These are phyloP conservation scores for Tricholomella constricta DNA, from an alignment of 768 basidiomycete species.

Conservation along the genomic window DNA sequence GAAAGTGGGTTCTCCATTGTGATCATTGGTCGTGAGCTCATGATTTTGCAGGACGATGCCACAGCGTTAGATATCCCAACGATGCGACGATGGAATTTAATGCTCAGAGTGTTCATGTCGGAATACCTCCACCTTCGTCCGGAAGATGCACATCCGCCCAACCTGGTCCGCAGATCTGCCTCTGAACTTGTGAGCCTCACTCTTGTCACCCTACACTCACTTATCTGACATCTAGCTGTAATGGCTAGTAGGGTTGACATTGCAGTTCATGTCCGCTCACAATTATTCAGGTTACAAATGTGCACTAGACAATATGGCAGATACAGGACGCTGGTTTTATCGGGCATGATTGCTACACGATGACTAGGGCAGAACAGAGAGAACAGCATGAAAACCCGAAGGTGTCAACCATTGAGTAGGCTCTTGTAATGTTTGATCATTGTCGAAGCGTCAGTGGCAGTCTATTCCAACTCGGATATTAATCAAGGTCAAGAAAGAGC, in stretches of 20 bases:
- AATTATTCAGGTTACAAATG: neutral
- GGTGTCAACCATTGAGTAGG: slow-evolving; percentile 23
- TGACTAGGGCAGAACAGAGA: no score
- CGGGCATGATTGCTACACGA: neutral
- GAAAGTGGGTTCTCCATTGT: slow-evolving; percentile 45
- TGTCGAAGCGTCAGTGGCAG: slow-evolving; percentile 35
- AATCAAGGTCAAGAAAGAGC: neutral
- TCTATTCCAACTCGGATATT: slow-evolving; percentile 18
- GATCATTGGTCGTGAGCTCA: neutral
- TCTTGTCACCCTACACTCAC: neutral
- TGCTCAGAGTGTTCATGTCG: slow-evolving; percentile 83
- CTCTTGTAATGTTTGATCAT: slow-evolving; percentile 38
- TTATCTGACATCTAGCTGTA: slow-evolving; percentile 2
- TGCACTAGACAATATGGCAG: slow-evolving; percentile 7
- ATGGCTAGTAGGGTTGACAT: slow-evolving; percentile 22
- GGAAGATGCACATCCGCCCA: slow-evolving; percentile 34
- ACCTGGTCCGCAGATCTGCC: slow-evolving; percentile 35
- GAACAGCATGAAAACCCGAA: neutral
- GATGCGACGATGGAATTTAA: slow-evolving; percentile 86
- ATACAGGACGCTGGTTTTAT: neutral
- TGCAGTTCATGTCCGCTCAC: neutral
- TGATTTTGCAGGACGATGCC: slow-evolving; percentile 74
- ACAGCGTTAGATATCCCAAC: slow-evolving; percentile 82
- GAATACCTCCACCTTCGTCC: slow-evolving; percentile 84
- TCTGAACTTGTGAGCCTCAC: slow-evolving; percentile 49